Percentiles rank a stretch among this genome's conserved stretches.
Conservation (phyloP, 2,329 filamentous ascomycete genomes). For the Ceratocystiopsis minuta region DNA sequence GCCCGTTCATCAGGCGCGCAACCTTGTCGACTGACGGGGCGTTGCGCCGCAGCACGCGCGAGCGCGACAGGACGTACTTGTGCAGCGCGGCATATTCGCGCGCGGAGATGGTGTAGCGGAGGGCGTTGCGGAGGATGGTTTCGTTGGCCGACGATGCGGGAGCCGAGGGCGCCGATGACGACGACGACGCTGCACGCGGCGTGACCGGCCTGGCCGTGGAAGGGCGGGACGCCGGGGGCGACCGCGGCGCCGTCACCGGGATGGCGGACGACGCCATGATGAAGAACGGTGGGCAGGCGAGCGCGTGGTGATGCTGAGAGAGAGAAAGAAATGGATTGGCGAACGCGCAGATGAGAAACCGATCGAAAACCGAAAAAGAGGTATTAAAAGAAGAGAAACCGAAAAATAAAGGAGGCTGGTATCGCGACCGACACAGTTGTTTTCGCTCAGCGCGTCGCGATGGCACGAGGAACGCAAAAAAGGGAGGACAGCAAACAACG, state of each 20-base stretch:
- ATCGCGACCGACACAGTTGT: background rate
- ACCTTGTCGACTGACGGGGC: constrained; percentile 38
- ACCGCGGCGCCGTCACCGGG: constrained; percentile 4
- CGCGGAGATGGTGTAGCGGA: constrained; percentile 72
- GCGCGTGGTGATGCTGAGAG: too few species aligned
- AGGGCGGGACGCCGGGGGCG: constrained; percentile 1
- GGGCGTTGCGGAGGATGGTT: constrained; percentile 63
- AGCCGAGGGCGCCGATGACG: background rate
- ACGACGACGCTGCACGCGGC: background rate
- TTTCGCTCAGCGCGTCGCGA: too few species aligned
- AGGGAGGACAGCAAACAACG: too few species aligned
- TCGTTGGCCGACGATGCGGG: constrained; percentile 25
- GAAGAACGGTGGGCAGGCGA: too few species aligned
- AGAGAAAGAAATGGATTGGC: too few species aligned
- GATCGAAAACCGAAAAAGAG: background rate
- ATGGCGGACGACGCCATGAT: constrained; percentile 7
- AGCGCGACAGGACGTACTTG: constrained; percentile 62
- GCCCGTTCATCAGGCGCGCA: constrained; percentile 33
- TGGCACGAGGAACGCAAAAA: too few species aligned
- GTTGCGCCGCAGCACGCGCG: constrained; percentile 35
- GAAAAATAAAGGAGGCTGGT: too few species aligned
- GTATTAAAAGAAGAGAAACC: background rate
- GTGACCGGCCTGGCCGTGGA: background rate
- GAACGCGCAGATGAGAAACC: too few species aligned
- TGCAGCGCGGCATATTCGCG: constrained; percentile 76